Conservation (phyloP, 2,329 filamentous ascomycete species). For the Bimuria novae-zelandiae region DNA sequence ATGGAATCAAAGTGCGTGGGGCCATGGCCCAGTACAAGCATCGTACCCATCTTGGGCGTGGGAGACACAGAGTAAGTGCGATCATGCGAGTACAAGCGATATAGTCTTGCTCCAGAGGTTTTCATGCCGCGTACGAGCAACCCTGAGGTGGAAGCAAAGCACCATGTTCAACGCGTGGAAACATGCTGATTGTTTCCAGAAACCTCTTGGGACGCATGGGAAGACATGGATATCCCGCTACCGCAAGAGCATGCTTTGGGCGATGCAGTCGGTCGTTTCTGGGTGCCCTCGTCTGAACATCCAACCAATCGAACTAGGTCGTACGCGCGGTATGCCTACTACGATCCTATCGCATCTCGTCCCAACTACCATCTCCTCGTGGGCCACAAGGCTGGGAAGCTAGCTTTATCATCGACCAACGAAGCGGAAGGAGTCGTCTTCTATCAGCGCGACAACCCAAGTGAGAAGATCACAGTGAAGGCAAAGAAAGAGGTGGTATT, state of each 20-base stretch:
- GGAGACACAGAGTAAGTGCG: constrained; percentile 6
- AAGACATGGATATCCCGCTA: constrained; percentile 22
- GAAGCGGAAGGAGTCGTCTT: constrained; percentile 15
- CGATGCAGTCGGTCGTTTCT: constrained; percentile 33
- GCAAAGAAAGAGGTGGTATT: constrained; percentile 59
- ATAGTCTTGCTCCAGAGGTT: too few species aligned
- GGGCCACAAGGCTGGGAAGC: constrained; percentile 18
- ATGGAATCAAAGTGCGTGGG: constrained; percentile 9
- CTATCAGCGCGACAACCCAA: constrained; percentile 9
- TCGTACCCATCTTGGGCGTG: constrained; percentile 18
- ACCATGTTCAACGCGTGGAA: too few species aligned
- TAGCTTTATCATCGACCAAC: constrained; percentile 3
- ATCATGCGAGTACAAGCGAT: too few species aligned
- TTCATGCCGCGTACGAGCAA: too few species aligned
- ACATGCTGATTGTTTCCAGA: constrained; percentile 2
- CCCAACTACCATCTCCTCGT: constrained; percentile 33
- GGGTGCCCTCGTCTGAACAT: constrained; percentile 33
- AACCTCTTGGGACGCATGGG: constrained; percentile 16
- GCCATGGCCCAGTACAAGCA: constrained; percentile 13
- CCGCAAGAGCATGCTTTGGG: constrained; percentile 35
- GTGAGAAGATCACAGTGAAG: constrained; percentile 7
- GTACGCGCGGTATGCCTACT: constrained; percentile 37
- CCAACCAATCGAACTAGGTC: constrained; percentile 38
- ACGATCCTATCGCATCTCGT: constrained; percentile 25
- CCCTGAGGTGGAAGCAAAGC: too few species aligned